Evolutionary conservation across 106 monocot species (phyloP).

Genomic region (Dioscorea alata): DNA sequence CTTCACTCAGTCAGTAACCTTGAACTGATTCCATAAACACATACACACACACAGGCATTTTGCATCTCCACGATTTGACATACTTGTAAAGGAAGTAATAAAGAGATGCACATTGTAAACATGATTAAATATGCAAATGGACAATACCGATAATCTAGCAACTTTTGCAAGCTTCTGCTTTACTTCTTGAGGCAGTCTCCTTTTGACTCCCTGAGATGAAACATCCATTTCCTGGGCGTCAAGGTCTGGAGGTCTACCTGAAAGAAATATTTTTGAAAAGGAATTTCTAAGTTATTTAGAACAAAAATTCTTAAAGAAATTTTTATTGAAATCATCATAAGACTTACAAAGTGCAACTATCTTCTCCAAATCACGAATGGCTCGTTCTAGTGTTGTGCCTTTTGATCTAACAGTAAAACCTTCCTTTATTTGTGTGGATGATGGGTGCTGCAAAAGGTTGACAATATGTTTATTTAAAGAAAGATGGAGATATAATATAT

Average conservation of each 20-base stretch:
- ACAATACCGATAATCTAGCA: constrained; percentile 83
- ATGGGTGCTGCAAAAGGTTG: constrained; percentile 24
- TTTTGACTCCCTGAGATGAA: constrained; percentile 56
- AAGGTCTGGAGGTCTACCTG: constrained; percentile 68
- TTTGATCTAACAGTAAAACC: constrained; percentile 53
- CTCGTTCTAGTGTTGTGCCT: constrained; percentile 76
- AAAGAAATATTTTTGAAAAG: neutral
- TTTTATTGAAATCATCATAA: no score
- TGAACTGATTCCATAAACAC: no score
- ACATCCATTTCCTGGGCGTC: constrained; percentile 55
- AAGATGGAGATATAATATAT: no score
- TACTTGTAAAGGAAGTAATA: no score
- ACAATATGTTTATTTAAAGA: neutral
- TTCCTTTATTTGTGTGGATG: constrained; percentile 39
- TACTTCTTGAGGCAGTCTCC: constrained; percentile 86
- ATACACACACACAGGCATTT: no score
- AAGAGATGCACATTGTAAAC: no score
- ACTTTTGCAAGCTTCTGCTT: constrained; percentile 96
- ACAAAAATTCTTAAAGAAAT: no score
- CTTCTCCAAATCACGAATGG: constrained; percentile 87
- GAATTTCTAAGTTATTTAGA: no score
- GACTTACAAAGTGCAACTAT: constrained; percentile 76
- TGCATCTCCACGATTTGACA: no score
- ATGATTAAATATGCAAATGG: neutral
- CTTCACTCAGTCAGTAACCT: no score